Evolutionary conservation across 192 early-diverging fungal genomes (phyloP), one percentile per base, ranked within the genome.

Genomic region (Anaeromyces robustus): DNA sequence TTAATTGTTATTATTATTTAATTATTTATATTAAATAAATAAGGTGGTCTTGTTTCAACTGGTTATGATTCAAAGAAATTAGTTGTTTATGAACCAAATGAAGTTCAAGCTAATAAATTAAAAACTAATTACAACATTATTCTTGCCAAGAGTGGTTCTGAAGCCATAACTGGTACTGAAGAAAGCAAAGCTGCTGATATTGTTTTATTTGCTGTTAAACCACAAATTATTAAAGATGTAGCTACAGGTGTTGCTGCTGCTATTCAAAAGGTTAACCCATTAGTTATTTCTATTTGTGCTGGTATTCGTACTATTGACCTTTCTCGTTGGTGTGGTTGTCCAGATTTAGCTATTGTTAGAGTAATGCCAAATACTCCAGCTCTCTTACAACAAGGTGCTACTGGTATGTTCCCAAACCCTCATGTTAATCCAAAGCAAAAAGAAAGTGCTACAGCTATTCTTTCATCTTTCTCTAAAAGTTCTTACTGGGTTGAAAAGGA

Each of bases 331-430:
- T 87, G 95, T 83, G 82, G 81, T 26, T 68, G 80, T 5, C 77
- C 37, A 18, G 28, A 37, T 12, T 86, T 89, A 30, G 84, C 90
- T 19, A 82, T 98, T 29, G 94, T 98, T 30, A 83, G 95, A 26
- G 92, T 90, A 79, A 98, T 98, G 96, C 96, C 96, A 82, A 98
- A 98, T 82, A 98, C 96, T n/a, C 96, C 96, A 30, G 92, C 96
- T 7, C 85, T 98, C 16, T 39, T 39, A 1, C 86, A 86, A 59
- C 93, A 96, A 84, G 96, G 96, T 28, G 96, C 96, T 0, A 87
- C 94, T 9, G 96, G 95, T 6, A 83, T 39, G 37, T 39, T 39
- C 37, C 37, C 37, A 39, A 39, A 39, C 16, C 1, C 37, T 14
- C 16, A 81, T 0, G 92, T 95, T 17, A 89, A 87, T 26, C 82